These are phyloP conservation scores for Alternaria atra DNA, from an alignment of 2,329 filamentous ascomycete species.

Conservation along the genomic window DNA sequence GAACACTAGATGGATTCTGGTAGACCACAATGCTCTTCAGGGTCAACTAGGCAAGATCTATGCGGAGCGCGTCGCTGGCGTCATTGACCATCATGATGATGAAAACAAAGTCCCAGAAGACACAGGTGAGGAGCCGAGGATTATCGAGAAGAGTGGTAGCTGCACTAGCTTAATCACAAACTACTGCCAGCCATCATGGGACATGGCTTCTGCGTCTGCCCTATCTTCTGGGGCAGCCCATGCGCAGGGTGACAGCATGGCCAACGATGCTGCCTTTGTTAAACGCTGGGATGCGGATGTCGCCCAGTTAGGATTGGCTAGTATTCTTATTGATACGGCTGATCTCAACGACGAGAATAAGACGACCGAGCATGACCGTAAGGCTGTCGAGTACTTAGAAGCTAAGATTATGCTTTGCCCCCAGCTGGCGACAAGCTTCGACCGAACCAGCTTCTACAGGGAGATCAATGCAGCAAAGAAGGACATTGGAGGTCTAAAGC, in stretches of 20 bases:
- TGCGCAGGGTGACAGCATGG: conserved; percentile 51
- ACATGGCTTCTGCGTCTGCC: conserved; percentile 53
- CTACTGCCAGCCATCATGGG: conserved; percentile 67
- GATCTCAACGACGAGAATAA: conserved; percentile 69
- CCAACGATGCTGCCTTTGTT: conserved; percentile 43
- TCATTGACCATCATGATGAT: conserved; percentile 82
- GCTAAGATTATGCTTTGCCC: conserved; percentile 56
- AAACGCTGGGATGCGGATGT: conserved; percentile 65
- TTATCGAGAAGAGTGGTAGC: conserved; percentile 74
- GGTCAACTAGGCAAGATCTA: conserved; percentile 67
- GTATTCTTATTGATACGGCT: conserved; percentile 77
- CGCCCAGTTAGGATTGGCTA: conserved; percentile 72
- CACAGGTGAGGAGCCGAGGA: conserved; percentile 61
- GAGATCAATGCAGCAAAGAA: conserved; percentile 71
- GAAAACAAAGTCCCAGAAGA: conserved; percentile 65
- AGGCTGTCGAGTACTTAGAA: conserved; percentile 68
- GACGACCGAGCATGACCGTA: conserved; percentile 68
- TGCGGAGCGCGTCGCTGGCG: conserved; percentile 65
- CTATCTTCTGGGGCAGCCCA: conserved; percentile 54
- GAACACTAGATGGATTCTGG: conserved; percentile 74
- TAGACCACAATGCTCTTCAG: conserved; percentile 81
- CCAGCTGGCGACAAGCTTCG: conserved; percentile 56
- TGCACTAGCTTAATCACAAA: conserved; percentile 76
- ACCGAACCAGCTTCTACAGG: conserved; percentile 65
- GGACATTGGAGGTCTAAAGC: conserved; percentile 67